phyloP scores from a whole-genome alignment of 768 basidiomycete species.

The Amanita thiersii region DNA sequence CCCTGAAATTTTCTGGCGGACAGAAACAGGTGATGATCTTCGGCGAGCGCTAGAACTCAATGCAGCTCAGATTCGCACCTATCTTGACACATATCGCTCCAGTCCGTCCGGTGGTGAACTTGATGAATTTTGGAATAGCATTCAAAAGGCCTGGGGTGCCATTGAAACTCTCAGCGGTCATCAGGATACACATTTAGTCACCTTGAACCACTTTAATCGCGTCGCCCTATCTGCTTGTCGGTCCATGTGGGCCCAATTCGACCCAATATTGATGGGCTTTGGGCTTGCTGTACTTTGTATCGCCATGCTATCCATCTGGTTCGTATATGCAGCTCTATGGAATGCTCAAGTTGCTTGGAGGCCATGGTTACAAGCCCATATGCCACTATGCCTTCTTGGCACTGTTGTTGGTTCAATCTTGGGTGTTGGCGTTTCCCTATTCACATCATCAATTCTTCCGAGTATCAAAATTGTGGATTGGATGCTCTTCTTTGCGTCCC shows the following conservation, averaged over 20 bases:
- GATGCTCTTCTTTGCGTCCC: conserved; percentile 37
- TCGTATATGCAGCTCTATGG: conserved; percentile 43
- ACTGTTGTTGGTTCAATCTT: conserved; percentile 29
- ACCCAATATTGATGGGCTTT: conserved; percentile 63
- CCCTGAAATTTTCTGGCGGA: conserved; percentile 80
- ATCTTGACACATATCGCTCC: conserved; percentile 69
- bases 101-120: conserved; percentile 70
- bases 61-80: conserved; percentile 64
- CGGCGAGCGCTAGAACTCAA: conserved; percentile 62
- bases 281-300: conserved; percentile 60
- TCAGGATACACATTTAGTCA: conserved; percentile 25
- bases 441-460: conserved; percentile 25
- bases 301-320: conserved; percentile 46
- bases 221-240: conserved; percentile 66
- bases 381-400: conserved; percentile 24
- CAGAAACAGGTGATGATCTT: conserved; percentile 29
- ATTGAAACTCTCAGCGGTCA: conserved; percentile 15
- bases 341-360: conserved; percentile 31
- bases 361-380: conserved; percentile 26
- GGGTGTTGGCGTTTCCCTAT: conserved; percentile 23
- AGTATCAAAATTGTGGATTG: conserved; percentile 46
- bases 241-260: conserved; percentile 92
- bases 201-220: conserved; percentile 46
- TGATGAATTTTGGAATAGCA: conserved; percentile 47
- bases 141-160: conserved; percentile 40